These are phyloP conservation scores for Buxus sempervirens DNA, from an alignment of 164 flowering plant genomes.

Conservation along the genomic window DNA sequence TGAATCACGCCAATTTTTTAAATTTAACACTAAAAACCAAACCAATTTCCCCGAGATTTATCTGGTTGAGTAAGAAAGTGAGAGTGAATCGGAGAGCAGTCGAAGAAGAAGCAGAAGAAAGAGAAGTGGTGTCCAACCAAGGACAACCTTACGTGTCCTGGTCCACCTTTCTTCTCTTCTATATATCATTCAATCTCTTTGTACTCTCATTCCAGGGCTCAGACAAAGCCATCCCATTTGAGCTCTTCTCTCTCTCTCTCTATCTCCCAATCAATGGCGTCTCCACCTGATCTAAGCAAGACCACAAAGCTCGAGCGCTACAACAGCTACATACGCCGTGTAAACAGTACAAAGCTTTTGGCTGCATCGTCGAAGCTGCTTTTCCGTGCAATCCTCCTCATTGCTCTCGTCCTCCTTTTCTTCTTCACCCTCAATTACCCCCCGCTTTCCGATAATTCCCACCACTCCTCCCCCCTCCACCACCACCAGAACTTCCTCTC, in stretches of 20 bases:
- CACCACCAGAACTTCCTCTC: conserved; percentile 41
- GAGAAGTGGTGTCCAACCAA: too few species aligned
- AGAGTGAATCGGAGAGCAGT: too few species aligned
- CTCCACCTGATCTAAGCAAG: conserved; percentile 63
- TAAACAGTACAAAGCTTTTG: conserved; percentile 65
- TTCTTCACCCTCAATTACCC: conserved; percentile 74
- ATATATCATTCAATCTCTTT: background rate
- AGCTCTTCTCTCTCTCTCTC: background rate
- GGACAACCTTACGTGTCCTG: too few species aligned
- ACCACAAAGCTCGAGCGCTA: conserved; percentile 74
- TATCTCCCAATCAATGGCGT: conserved; percentile 20
- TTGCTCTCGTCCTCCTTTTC: conserved; percentile 60
- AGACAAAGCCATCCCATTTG: background rate
- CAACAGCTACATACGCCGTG: conserved; percentile 69
- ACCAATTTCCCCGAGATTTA: too few species aligned
- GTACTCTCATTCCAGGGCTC: background rate
- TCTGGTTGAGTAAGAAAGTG: too few species aligned
- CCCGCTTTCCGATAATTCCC: conserved; percentile 28
- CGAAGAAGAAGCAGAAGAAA: too few species aligned
- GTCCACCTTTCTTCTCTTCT: too few species aligned
- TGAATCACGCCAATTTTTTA: too few species aligned
- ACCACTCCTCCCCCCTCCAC: conserved; percentile 26
- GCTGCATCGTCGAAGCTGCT: conserved; percentile 82
- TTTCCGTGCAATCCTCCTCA: conserved; percentile 65
- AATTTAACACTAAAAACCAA: too few species aligned